These are phyloP conservation scores for Luzula sylvatica DNA, from an alignment of 176 grass and related monocot species.

Conservation along the genomic window DNA sequence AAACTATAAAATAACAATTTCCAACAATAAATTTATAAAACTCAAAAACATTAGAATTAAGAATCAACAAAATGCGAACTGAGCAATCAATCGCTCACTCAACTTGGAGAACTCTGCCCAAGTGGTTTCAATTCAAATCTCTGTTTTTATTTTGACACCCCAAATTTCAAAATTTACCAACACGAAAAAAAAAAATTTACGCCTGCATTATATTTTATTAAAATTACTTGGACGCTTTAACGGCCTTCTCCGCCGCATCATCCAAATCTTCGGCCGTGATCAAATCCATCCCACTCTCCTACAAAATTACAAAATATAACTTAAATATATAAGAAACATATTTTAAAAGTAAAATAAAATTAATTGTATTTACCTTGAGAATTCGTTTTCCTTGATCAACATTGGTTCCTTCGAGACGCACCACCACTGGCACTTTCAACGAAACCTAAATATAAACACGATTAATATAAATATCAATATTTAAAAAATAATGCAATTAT, in stretches of 20 bases:
- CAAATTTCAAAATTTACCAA: constrained; percentile 15
- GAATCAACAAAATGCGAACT: no score
- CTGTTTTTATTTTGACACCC: not conserved
- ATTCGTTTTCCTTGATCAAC: constrained; percentile 99
- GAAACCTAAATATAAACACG: constrained; percentile 39
- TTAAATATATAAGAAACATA: not conserved
- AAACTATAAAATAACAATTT: no score
- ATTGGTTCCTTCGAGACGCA: constrained; percentile 97
- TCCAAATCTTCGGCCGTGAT: constrained; percentile 98
- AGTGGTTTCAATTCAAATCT: no score
- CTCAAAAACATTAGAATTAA: no score
- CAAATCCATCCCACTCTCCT: constrained; percentile 91
- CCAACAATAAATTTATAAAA: no score
- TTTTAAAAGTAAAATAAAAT: not conserved
- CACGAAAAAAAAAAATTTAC: constrained; percentile 12
- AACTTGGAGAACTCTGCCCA: no score
- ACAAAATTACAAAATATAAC: constrained; percentile 17
- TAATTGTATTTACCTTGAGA: constrained; percentile 93
- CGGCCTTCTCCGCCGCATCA: constrained; percentile 91
- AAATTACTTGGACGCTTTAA: constrained; percentile 51
- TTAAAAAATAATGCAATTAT: not conserved
- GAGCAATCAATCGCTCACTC: no score
- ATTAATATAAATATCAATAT: not conserved
- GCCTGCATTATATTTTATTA: constrained; percentile 4
- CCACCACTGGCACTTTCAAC: constrained; percentile 93